Evolutionary conservation across 805 yeast species (phyloP), one percentile per base, ranked within the genome.

Genomic region (Blastobotrys terrestris): DNA sequence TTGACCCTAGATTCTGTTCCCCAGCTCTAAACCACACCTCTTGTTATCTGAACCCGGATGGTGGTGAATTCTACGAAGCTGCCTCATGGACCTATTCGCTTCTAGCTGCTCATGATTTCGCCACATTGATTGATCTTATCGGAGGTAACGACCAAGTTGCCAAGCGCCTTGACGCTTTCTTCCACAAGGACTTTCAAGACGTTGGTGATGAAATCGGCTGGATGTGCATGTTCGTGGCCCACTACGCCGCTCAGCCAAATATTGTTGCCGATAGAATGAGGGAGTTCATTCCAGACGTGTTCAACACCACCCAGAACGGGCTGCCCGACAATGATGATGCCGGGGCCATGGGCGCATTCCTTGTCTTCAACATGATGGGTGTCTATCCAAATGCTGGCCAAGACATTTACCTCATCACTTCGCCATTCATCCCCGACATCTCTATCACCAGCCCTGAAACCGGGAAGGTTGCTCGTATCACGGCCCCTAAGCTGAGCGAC

Each of bases 311-410:
- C 2, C 42, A 58, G 2, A 47, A 45, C n/a, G 72, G 69, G 8
- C 53, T 71, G 20, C 73, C 74, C 3, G 73, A 73, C 1, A 69
- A 70, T 51, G 67, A 72, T 1, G 73, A 70, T 53, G 70, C 68
- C 8, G 73, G 73, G 4, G 71, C 74, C 11, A 69, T 71, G 72
- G 72, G 69, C 51, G 62, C 68, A 2, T 71, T 72, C 72, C 49
- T 67, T 14, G 63, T 69, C 49, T 69, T 68, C 59, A 67, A 62
- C 2, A 48, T 70, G 46, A 54, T 67, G 44, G 74, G 74, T 1
- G 42, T 71, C 7, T 70, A 69, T 49, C 74, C 73, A 3, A 62
- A 68, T 18, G 57, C 73, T 3, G 72, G 72, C 0, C 68, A 73
- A 2, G 64, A 70, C 8, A 63, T 69, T 0, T 71, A 70, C 52